These are phyloP conservation scores for Cenchrus americanus DNA, from an alignment of 176 grass and related monocot genomes.

Conservation along the genomic window DNA sequence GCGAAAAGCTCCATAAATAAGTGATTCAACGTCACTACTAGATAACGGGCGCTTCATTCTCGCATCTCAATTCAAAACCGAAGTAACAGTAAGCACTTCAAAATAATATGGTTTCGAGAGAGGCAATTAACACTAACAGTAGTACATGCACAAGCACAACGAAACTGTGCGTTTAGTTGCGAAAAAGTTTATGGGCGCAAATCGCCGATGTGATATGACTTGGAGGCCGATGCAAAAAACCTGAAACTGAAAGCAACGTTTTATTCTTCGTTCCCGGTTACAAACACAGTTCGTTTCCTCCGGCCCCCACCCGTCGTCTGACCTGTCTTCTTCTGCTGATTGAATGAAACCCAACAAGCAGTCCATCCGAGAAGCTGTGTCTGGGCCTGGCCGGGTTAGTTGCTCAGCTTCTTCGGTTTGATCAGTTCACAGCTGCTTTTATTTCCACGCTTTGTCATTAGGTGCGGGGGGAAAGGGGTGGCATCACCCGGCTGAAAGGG, in stretches of 20 bases:
- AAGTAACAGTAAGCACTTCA: not conserved
- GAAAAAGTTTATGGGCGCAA: slow-evolving; percentile 1
- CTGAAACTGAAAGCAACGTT: slow-evolving; percentile 23
- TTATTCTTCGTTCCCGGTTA: not conserved
- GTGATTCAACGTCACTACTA: no score
- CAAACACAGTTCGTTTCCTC: not conserved
- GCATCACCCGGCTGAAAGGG: slow-evolving; percentile 54
- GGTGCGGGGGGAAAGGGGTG: not conserved
- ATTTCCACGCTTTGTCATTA: not conserved
- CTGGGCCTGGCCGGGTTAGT: not conserved
- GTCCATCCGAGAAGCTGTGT: not conserved
- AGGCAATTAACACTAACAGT: not conserved
- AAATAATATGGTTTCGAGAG: not conserved
- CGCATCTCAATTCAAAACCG: no score
- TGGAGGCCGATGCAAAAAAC: not conserved
- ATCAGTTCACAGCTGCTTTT: not conserved
- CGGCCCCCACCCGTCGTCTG: not conserved
- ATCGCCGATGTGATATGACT: slow-evolving; percentile 10
- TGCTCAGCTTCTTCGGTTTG: not conserved
- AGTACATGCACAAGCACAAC: not conserved
- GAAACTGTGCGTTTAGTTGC: not conserved
- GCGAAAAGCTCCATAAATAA: no score
- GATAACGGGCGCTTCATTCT: no score
- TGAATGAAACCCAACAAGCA: not conserved
- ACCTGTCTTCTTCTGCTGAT: not conserved